These are phyloP conservation scores for Ceratocystis colombiana DNA, from an alignment of 2,329 filamentous ascomycete species.

Conservation along the genomic window DNA sequence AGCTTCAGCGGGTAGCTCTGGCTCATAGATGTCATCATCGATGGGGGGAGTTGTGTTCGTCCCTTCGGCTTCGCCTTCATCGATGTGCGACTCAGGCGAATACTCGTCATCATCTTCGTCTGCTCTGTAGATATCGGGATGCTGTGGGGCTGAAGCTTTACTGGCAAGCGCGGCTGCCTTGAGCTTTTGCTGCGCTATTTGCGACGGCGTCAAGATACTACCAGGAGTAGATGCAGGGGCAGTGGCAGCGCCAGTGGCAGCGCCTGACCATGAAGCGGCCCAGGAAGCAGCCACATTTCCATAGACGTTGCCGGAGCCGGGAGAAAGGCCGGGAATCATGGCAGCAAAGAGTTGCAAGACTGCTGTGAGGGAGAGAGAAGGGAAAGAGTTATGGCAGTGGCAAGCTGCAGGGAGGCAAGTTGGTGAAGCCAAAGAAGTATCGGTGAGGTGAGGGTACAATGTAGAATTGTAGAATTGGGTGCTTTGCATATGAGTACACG, in stretches of 20 bases:
- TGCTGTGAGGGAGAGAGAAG: background rate
- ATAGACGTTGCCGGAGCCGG: constrained; percentile 17
- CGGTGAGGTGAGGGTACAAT: background rate
- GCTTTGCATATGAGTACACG: too few relatives aligned
- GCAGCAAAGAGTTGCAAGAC: constrained; percentile 5
- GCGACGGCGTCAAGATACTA: background rate
- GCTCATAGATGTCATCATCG: constrained; percentile 53
- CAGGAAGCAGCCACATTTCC: constrained; percentile 17
- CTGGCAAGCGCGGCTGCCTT: constrained; percentile 15
- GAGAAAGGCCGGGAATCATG: constrained; percentile 29
- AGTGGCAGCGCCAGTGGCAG: background rate
- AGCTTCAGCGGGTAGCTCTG: constrained; percentile 27
- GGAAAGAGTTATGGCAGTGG: background rate
- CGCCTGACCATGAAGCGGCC: constrained; percentile 19
- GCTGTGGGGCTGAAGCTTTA: background rate
- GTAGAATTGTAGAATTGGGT: too few relatives aligned
- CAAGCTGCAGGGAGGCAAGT: background rate
- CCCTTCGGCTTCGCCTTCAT: constrained; percentile 8
- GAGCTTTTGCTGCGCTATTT: constrained; percentile 18
- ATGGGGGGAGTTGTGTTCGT: constrained; percentile 23
- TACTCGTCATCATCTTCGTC: constrained; percentile 15
- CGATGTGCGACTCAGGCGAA: constrained; percentile 14
- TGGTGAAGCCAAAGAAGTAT: background rate
- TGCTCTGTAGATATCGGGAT: background rate
- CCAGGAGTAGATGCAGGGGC: background rate